A percentile compares a stretch with the other conserved stretches of the same genome.
Evolutionary conservation across 2,329 filamentous ascomycete species (phyloP).

Genomic region (Microcyclosporella mali): DNA sequence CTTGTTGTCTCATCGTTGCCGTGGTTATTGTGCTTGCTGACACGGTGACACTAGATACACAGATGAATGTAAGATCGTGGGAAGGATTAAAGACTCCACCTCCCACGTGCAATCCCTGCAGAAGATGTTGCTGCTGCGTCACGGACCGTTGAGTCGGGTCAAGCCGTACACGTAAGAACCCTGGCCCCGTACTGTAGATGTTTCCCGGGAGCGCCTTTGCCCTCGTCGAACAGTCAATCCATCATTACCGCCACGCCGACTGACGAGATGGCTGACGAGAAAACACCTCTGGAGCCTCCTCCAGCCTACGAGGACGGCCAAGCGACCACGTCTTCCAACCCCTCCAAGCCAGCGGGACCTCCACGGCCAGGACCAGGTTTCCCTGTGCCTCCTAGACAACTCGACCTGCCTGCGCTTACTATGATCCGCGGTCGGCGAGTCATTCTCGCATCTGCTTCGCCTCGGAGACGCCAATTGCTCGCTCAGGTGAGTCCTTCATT

Average conservation of each 20-base stretch:
- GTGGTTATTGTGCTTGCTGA: not conserved
- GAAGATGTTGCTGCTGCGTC: no score
- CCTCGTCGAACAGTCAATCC: not conserved
- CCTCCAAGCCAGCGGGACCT: slow-evolving; percentile 2
- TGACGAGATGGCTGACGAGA: slow-evolving; percentile 27
- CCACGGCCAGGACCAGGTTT: slow-evolving; percentile 20
- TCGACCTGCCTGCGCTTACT: slow-evolving; percentile 73
- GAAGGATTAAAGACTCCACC: not conserved
- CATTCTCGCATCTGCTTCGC: slow-evolving; percentile 85
- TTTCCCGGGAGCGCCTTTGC: no score
- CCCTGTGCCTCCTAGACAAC: slow-evolving; percentile 54
- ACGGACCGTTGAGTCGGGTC: no score
- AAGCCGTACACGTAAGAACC: no score
- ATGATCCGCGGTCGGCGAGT: slow-evolving; percentile 72
- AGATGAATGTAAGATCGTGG: not conserved
- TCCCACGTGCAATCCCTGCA: slow-evolving; percentile 1
- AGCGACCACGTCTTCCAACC: slow-evolving; percentile 25
- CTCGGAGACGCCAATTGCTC: slow-evolving; percentile 74
- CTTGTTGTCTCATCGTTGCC: not conserved
- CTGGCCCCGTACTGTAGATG: no score
- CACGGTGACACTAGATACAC: no score
- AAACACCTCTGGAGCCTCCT: slow-evolving; percentile 37
- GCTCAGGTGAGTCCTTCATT: slow-evolving; percentile 49
- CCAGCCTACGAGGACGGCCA: slow-evolving; percentile 36
- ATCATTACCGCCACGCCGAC: not conserved